Conservation (phyloP, 208 protist genomes). For the Vickermania ingenoplastis region DNA sequence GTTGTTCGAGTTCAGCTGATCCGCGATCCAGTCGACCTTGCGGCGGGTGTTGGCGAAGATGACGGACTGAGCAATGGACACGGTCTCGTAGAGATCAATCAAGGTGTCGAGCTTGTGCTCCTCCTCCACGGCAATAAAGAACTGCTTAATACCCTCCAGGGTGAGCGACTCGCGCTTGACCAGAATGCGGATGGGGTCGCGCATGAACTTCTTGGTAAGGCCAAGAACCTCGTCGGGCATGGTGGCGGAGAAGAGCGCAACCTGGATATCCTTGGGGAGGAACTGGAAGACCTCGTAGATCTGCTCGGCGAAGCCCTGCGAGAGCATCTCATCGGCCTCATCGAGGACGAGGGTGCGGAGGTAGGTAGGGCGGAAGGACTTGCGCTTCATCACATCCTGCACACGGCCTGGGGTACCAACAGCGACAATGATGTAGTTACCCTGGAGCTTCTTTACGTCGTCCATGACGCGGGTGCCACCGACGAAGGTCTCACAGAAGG, state of each 20-base stretch:
- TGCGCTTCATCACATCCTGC: slow-evolving; percentile 93
- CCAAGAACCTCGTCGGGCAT: slow-evolving; percentile 98
- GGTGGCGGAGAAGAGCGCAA: slow-evolving; percentile 98
- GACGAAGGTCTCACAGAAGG: slow-evolving; percentile 86
- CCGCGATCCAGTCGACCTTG: slow-evolving; percentile 96
- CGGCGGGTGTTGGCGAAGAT: slow-evolving; percentile 99
- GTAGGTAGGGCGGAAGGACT: slow-evolving; percentile 65
- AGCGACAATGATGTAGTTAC: slow-evolving; percentile 88
- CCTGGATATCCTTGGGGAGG: slow-evolving; percentile 94
- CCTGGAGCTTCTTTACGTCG: slow-evolving; percentile 92
- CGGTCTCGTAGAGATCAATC: slow-evolving; percentile 89
- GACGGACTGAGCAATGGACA: slow-evolving; percentile 92
- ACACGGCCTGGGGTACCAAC: slow-evolving; percentile 98
- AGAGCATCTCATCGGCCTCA: slow-evolving; percentile 99
- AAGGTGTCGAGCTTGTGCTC: slow-evolving; percentile 99
- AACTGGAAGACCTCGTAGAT: slow-evolving; percentile 98
- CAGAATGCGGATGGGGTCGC: slow-evolving; percentile 97
- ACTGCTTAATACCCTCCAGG: slow-evolving; percentile 99
- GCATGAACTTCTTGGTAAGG: slow-evolving; percentile 99
- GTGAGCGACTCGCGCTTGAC: slow-evolving; percentile 99
- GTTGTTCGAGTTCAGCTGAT: slow-evolving; percentile 87
- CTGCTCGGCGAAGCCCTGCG: slow-evolving; percentile 95
- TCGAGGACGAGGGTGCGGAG: slow-evolving; percentile 98
- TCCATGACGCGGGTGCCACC: slow-evolving; percentile 94
- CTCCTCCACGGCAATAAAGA: slow-evolving; percentile 95